Conservation (phyloP, 192 early-diverging fungal genomes). For the Diversispora epigaea region DNA sequence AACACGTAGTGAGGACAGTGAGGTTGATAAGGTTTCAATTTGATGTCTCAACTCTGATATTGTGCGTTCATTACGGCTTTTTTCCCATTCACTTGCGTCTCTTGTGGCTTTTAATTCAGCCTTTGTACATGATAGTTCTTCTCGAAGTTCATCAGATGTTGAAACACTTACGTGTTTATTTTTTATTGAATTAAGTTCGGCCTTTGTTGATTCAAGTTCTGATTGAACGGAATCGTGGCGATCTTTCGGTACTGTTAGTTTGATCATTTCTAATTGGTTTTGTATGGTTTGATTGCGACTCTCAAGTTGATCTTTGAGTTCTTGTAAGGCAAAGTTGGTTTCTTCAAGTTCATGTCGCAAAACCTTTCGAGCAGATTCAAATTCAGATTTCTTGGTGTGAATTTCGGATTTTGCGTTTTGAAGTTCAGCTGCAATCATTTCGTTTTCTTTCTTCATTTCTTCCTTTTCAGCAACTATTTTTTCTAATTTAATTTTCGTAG, state of each 20-base stretch:
- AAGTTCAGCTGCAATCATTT: background rate
- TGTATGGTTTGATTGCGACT: background rate
- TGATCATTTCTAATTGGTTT: background rate
- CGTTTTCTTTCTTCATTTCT: background rate
- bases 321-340: background rate
- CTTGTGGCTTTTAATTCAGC: slow-evolving; percentile 1
- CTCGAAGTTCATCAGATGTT: background rate
- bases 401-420: background rate
- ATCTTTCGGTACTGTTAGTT: background rate
- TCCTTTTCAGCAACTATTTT: background rate
- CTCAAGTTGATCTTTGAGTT: background rate
- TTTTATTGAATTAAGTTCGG: background rate
- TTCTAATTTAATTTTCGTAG: background rate
- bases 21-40: background rate
- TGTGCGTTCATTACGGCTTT: background rate
- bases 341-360: background rate
- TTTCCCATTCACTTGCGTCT: background rate
- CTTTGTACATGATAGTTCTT: background rate
- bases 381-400: background rate
- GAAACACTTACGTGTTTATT: background rate
- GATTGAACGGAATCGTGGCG: background rate
- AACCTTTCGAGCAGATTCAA: background rate
- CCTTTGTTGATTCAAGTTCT: background rate
- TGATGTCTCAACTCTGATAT: background rate
- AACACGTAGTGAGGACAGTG: too few relatives aligned